phyloP scores from a whole-genome alignment of 768 basidiomycete species.

The Phlebiopsis gigantea region DNA sequence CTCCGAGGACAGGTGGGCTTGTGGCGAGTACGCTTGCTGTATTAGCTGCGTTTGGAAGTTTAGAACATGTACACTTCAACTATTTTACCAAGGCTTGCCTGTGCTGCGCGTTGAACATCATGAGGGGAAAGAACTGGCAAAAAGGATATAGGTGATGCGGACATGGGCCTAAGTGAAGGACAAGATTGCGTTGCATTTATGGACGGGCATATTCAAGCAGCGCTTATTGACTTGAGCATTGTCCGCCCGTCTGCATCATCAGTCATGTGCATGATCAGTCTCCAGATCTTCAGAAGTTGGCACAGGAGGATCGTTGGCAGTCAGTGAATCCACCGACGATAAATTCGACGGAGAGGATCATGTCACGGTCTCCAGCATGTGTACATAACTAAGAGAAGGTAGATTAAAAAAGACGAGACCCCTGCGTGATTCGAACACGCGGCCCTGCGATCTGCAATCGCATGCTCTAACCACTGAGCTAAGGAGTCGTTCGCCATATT shows the following conservation, averaged over 20 bases:
- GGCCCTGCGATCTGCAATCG: slow-evolving; percentile 21
- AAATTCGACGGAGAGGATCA: too few relatives aligned
- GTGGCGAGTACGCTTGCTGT: slow-evolving; percentile 58
- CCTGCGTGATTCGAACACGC: slow-evolving; percentile 19
- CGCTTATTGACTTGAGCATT: too few relatives aligned
- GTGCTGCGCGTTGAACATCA: slow-evolving; percentile 18
- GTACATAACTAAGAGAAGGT: too few relatives aligned
- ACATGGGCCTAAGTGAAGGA: not conserved
- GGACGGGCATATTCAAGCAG: too few relatives aligned
- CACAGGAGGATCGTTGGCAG: too few relatives aligned
- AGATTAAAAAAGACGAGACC: too few relatives aligned
- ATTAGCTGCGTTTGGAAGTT: slow-evolving; percentile 44
- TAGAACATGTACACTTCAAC: not conserved
- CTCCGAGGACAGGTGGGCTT: slow-evolving; percentile 45
- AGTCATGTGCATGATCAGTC: too few relatives aligned
- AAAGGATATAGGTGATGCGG: slow-evolving; percentile 7
- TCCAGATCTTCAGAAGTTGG: too few relatives aligned
- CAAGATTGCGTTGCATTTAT: not conserved
- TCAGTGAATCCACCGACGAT: too few relatives aligned
- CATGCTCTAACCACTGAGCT: slow-evolving; percentile 23
- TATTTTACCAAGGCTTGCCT: slow-evolving; percentile 13
- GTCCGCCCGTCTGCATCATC: too few relatives aligned
- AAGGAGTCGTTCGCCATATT: too few relatives aligned
- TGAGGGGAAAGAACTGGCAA: slow-evolving; percentile 12
- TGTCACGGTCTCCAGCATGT: too few relatives aligned